These are phyloP conservation scores for Pseudonitzschia pungens DNA, from an alignment of 108 stramenopile species.

Conservation along the genomic window DNA sequence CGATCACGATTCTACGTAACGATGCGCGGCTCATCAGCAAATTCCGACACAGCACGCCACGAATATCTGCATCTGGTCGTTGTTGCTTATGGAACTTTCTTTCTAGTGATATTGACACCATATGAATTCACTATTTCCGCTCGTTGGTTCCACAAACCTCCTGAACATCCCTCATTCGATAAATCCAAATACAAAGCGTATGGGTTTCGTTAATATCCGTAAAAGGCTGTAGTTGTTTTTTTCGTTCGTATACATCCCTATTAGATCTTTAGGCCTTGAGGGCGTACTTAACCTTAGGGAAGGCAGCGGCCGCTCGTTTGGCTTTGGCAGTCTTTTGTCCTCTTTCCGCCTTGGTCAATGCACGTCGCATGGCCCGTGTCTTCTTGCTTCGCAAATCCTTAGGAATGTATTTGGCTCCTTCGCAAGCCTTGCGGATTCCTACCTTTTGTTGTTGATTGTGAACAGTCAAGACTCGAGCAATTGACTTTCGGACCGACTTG, in stretches of 20 bases:
- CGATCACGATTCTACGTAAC: too few relatives aligned
- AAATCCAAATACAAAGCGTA: too few relatives aligned
- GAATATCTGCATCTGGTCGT: too few relatives aligned
- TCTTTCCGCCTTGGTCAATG: conserved; percentile 87
- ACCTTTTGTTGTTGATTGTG: conserved; percentile 98
- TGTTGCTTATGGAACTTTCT: too few relatives aligned
- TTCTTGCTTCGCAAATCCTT: conserved; percentile 96
- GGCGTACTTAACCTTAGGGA: conserved; percentile 61
- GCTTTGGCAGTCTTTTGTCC: conserved; percentile 21
- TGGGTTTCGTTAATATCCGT: not conserved
- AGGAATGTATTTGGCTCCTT: conserved; percentile 90
- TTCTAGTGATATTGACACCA: too few relatives aligned
- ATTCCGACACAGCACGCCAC: too few relatives aligned
- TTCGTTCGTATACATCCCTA: conserved; percentile 11
- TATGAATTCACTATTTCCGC: too few relatives aligned
- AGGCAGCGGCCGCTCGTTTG: conserved; percentile 13
- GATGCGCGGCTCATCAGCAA: too few relatives aligned
- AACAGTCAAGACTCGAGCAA: conserved; percentile 97
- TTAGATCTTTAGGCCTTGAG: conserved; percentile 72
- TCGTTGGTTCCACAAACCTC: too few relatives aligned
- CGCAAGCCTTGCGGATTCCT: conserved; percentile 87
- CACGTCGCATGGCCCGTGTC: conserved; percentile 97
- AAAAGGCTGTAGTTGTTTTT: not conserved
- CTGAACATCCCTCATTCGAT: too few relatives aligned
- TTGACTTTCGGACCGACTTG: conserved; percentile 95